Evolutionary conservation across 345 rosid species (phyloP), one percentile per base, ranked within the genome.

Genomic region (Euclidium syriacum): DNA sequence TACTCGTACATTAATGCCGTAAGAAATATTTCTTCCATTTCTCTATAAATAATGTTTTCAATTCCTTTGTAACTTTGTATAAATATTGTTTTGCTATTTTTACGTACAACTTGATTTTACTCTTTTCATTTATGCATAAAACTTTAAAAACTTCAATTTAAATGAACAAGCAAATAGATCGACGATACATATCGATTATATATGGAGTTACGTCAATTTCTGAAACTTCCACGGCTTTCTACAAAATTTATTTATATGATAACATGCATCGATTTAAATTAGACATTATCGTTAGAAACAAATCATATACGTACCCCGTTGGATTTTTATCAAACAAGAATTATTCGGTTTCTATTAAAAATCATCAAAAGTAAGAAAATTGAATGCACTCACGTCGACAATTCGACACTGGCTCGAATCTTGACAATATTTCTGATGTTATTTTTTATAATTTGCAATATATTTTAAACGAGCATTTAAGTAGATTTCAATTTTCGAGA

Each of bases 401-500:
- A n/a, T n/a, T 66, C 64, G 64, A 47, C 18, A 26, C 18, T 46
- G 29, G 19, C 42, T 57, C 41, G 22, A 30, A 12, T 11, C 47
- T 30, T 66, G 11, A 20, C 48, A 49, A 14, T 12, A 7, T 36
- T 56, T 56, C 2, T 48, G 49, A 48, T 56, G 50, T 6, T 57
- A 67, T 38, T 39, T n/a, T 40, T 16, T 30, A n/a, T 24, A 23
- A 26, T 58, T 20, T 19, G n/a, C 54, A 52, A 16, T 44, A 34
- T 18, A 32, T 2, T 35, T 30, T 29, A 39, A 58, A 67, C 46
- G 39, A 52, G 62, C 64, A 54, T 54, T 50, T 36, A 62, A 61
- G 19, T 26, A 9, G 50, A 27, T 61, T 42, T 69, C 68, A 52
- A 9, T 18, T 69, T 52, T 69, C 68, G 40, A 69, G 68, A 61